Conservation (phyloP, 768 basidiomycete species). For the Mycena maculata region DNA sequence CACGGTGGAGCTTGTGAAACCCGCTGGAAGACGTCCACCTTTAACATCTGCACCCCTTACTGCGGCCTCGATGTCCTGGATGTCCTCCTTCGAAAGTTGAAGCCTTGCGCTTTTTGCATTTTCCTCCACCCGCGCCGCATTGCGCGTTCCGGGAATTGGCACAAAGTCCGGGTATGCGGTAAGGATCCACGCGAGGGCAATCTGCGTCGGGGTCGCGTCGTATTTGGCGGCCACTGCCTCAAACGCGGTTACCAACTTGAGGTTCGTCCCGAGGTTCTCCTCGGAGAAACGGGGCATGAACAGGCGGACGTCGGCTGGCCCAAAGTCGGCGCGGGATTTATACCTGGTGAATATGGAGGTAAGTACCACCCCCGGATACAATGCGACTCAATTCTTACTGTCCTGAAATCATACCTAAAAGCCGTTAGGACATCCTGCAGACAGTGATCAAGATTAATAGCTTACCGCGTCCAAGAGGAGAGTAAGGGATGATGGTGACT, state of each 20-base stretch:
- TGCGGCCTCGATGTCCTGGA: background rate
- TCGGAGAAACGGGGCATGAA: slow-evolving; percentile 11
- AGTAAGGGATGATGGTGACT: slow-evolving; percentile 42
- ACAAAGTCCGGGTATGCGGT: slow-evolving; percentile 2
- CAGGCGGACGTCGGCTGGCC: background rate
- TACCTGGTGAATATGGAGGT: background rate
- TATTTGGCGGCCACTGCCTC: background rate
- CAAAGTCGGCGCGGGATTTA: background rate
- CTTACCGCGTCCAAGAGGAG: slow-evolving; percentile 45
- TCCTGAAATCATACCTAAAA: slow-evolving; percentile 3
- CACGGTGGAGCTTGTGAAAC: background rate
- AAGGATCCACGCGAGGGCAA: slow-evolving; percentile 1
- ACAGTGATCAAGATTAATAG: background rate
- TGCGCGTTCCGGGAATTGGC: slow-evolving; percentile 2
- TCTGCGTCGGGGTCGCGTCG: background rate
- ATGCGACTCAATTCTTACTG: background rate
- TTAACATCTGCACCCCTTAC: background rate
- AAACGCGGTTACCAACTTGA: background rate
- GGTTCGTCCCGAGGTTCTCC: background rate
- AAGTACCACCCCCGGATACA: background rate
- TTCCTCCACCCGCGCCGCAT: background rate
- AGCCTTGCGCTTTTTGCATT: background rate
- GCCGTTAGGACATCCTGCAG: background rate
- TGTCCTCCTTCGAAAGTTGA: background rate
- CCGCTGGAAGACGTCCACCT: background rate